A percentile compares a stretch with the other conserved stretches of the same genome.
These are phyloP conservation scores for Ilyonectria mors-panacis DNA, from an alignment of 2,329 filamentous ascomycete genomes.

Conservation along the genomic window DNA sequence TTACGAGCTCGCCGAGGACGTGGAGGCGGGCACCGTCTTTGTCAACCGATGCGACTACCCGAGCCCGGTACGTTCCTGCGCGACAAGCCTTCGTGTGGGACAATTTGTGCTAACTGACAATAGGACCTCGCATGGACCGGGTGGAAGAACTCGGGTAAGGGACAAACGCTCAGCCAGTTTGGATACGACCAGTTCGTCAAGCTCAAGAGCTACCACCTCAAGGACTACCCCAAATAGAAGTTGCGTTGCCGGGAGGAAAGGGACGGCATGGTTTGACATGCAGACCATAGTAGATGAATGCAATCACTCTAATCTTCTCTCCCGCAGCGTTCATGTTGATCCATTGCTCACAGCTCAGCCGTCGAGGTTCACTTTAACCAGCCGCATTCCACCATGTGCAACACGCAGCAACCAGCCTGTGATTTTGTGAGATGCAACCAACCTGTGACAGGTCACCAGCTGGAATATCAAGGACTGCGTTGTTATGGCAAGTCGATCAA, in stretches of 20 bases:
- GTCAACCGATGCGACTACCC: slow-evolving; percentile 96
- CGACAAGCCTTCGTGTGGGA: slow-evolving; percentile 9
- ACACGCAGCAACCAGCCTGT: slow-evolving; percentile 9
- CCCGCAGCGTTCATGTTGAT: background rate
- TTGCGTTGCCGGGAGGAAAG: background rate
- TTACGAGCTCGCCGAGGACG: slow-evolving; percentile 81
- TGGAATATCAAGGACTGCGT: background rate
- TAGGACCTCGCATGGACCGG: slow-evolving; percentile 96
- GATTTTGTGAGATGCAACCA: background rate
- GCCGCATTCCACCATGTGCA: slow-evolving; percentile 23
- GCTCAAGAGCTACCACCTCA: slow-evolving; percentile 95
- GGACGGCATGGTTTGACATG: slow-evolving; percentile 14
- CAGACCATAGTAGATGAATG: slow-evolving; percentile 33
- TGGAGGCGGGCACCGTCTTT: slow-evolving; percentile 96
- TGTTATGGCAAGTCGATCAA: background rate
- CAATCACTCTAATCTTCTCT: slow-evolving; percentile 17
- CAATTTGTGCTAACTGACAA: slow-evolving; percentile 35
- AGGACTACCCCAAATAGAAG: slow-evolving; percentile 78
- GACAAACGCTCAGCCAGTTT: slow-evolving; percentile 88
- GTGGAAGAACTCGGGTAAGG: slow-evolving; percentile 97
- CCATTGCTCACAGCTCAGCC: slow-evolving; percentile 6
- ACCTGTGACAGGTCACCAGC: background rate
- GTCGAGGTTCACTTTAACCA: background rate
- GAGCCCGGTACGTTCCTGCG: slow-evolving; percentile 78
- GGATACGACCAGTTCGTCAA: slow-evolving; percentile 97